Evolutionary conservation across 1,284 basidiomycete species (phyloP), one percentile per base, ranked within the genome.

Genomic region (Schizopora paradoxa): DNA sequence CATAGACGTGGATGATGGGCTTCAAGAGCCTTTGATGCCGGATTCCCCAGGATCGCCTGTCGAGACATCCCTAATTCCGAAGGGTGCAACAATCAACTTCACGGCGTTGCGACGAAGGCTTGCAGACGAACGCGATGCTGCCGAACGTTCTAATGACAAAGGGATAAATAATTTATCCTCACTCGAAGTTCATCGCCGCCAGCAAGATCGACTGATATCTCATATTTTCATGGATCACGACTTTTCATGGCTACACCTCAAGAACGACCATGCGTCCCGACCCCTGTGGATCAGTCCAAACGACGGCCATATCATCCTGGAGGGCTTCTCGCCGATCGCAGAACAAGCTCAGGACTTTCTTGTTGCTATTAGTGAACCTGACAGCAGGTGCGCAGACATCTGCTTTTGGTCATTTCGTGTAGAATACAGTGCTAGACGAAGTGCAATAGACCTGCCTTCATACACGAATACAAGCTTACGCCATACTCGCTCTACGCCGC

Each of bases 401-500:
- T 46, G 23, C 42, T 51, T 37, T 39, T 26, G 29, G 40, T 46
- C 34, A 37, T 45, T 37, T 47, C 31, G 45, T 56, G 61, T 65
- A 64, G 54, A 56, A n/a, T 63, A 58, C 51, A 44, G 29, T 40
- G 58, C 57, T 56, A 61, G 52, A 59, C 43, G 44, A 56, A 45
- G 45, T 56, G 51, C 29, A 49, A n/a, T 61, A 93, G 92, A 70
- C 96, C 96, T 33, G 85, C 90, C 26, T 91, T 96, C 67, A 95
- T 99, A 53, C 96, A 99, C 69, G 96, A 99, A 73, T 99, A 98
- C 77, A 93, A 96, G 68, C 82, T 99, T 59, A 98, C 95, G 41
- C 87, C 94, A 37, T 96, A 98, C 66, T 97, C 94, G 19, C 75
- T 99, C 22, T 98, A 99, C 66, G 96, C 96, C 43, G 96, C 96